Percentiles rank a stretch among this genome's conserved stretches.
Evolutionary conservation across 139 green algal species (phyloP).

Genomic region (Tetraselmis chui): DNA sequence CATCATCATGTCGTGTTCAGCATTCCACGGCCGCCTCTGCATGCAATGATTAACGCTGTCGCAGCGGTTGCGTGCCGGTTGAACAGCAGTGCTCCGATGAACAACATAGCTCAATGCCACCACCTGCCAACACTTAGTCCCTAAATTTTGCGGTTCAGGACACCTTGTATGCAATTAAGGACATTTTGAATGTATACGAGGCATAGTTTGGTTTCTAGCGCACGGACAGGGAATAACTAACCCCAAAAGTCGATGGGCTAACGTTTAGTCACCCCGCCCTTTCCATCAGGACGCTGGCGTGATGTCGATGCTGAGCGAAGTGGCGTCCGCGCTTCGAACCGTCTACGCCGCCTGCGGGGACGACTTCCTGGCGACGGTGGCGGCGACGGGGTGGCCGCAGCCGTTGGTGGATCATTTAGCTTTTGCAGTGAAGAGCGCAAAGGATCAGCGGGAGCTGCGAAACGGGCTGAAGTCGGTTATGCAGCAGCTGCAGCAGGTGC

Average conservation of each 20-base stretch:
- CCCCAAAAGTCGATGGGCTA: too few species aligned
- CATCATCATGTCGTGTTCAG: too few species aligned
- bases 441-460: not conserved
- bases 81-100: too few species aligned
- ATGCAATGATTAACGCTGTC: too few species aligned
- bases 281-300: slow-evolving; percentile 56
- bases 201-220: too few species aligned
- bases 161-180: not conserved
- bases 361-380: slow-evolving; percentile 22
- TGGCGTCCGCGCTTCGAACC: slow-evolving; percentile 15
- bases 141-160: slow-evolving; percentile 15
- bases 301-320: slow-evolving; percentile 53
- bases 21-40: too few species aligned
- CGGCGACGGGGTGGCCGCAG: not conserved
- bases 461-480: not conserved
- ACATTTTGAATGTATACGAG: slow-evolving; percentile 29
- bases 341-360: slow-evolving; percentile 25
- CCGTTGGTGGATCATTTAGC: not conserved
- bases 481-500: not conserved
- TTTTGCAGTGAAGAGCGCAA: not conserved
- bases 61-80: too few species aligned
- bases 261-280: slow-evolving; percentile 16
- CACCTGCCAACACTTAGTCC: not conserved
- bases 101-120: not conserved
- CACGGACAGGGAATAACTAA: not conserved